These are phyloP conservation scores for Trametes pubescens DNA, from an alignment of 1,284 basidiomycete species.

Conservation along the genomic window DNA sequence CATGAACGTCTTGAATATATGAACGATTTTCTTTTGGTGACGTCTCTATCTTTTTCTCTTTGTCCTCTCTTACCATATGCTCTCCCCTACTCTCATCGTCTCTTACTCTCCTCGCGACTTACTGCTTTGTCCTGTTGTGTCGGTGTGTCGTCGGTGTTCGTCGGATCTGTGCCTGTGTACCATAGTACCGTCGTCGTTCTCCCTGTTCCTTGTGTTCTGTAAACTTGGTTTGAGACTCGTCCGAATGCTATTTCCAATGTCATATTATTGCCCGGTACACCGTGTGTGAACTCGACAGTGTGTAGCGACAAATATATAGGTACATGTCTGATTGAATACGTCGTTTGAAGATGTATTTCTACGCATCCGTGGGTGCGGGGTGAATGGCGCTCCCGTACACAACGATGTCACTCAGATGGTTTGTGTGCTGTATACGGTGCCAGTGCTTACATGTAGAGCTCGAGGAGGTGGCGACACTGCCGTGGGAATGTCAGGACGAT, in stretches of 20 bases:
- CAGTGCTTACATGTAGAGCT: too few species aligned
- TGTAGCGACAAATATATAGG: not conserved
- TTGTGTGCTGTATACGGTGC: too few species aligned
- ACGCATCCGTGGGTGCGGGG: too few species aligned
- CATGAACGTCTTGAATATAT: not conserved
- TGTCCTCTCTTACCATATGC: not conserved
- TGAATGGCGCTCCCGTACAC: too few species aligned
- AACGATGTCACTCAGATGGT: too few species aligned
- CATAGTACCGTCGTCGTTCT: not conserved
- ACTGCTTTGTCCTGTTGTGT: slow-evolving; percentile 7
- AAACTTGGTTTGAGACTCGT: not conserved
- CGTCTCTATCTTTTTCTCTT: slow-evolving; percentile 8
- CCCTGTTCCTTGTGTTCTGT: not conserved
- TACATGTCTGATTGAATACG: too few species aligned
- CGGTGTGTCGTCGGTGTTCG: not conserved
- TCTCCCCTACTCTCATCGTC: not conserved
- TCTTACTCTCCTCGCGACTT: not conserved
- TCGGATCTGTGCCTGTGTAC: slow-evolving; percentile 5
- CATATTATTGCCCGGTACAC: too few species aligned
- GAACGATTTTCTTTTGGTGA: slow-evolving; percentile 9
- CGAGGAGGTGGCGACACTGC: too few species aligned
- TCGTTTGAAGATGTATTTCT: too few species aligned
- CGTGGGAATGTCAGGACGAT: too few species aligned
- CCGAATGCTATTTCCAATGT: not conserved
- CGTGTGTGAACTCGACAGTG: not conserved